Evolutionary conservation across 495 filamentous ascomycete genomes (phyloP).

Genomic region (Annulohypoxylon bovei): DNA sequence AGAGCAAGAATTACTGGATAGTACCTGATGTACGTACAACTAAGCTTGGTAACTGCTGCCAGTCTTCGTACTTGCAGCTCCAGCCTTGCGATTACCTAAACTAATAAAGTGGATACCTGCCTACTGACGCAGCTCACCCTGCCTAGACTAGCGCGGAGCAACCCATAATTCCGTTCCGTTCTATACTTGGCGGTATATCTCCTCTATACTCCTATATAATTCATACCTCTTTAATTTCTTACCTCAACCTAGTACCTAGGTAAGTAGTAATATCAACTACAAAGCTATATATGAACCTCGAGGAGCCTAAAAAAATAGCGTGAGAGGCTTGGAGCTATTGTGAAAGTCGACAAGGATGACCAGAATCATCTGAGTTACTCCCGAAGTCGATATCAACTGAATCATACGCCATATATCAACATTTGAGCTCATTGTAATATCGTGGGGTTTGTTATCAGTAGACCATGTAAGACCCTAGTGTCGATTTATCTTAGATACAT

Average conservation of each 20-base stretch:
- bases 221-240: neutral
- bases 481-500: conserved; percentile 10
- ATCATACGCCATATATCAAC: neutral
- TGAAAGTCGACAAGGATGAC: neutral
- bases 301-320: neutral
- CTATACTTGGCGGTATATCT: neutral
- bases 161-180: conserved; percentile 11
- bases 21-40: neutral
- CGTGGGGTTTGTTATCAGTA: neutral
- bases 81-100: conserved; percentile 38
- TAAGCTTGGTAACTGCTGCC: conserved; percentile 13
- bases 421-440: neutral
- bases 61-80: conserved; percentile 25
- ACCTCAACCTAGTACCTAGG: too few relatives aligned
- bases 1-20: conserved; percentile 11
- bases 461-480: neutral
- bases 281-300: neutral
- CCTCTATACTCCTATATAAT: neutral
- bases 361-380: neutral
- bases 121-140: conserved; percentile 33
- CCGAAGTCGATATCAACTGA: neutral
- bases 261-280: neutral
- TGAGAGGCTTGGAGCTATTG: too few relatives aligned
- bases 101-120: conserved; percentile 29
- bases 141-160: conserved; percentile 31